Evolutionary conservation across 1,284 basidiomycete genomes (phyloP), one percentile per base, ranked within the genome.

Genomic region (Sporisorium reilianum): DNA sequence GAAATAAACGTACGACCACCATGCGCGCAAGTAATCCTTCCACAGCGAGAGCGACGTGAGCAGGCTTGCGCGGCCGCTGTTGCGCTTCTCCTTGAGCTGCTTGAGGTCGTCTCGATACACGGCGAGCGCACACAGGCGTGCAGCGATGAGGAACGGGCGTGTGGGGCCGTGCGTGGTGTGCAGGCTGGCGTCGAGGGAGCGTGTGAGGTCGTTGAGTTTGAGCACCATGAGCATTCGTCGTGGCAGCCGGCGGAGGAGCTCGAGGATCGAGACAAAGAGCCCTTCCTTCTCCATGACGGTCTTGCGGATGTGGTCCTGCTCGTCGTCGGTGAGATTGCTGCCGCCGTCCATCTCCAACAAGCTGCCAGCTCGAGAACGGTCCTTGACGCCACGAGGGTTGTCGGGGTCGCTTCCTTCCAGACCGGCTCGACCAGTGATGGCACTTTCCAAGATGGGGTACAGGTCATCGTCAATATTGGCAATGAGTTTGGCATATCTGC

Each of bases 61-160:
- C 36, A 67, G 45, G 23, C 63, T 70, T 5, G 66, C 56, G 10
- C 42, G 45, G 32, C 63, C 62, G 44, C 55, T 64, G n/a, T 51
- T 46, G n/a, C 70, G 71, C 20, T 71, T 68, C 46, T 69, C 60
- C 16, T 55, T 51, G 58, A 88, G 87, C 77, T 88, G 88, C 18
- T 73, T 58, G 32, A 83, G 55, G 64, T 96, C 93, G 80, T 93
- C 91, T 75, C 89, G 87, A 91, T 94, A 97, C 2, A 95, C 92
- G 40, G 94, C 90, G 22, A 87, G 87, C 50, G 91, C 89, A 85
- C 96, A 98, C 85, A 93, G 97, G 78, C 93, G 92, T 0, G 95
- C 95, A 7, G 93, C 92, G 66, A 98, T 92, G 41, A 98, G 85
- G 85, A 97, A 99, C 20, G 80, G 78, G 23, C 85, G 77, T 1